These are phyloP conservation scores for Pythium dissimile DNA, from an alignment of 352 stramenopile species.

Conservation along the genomic window DNA sequence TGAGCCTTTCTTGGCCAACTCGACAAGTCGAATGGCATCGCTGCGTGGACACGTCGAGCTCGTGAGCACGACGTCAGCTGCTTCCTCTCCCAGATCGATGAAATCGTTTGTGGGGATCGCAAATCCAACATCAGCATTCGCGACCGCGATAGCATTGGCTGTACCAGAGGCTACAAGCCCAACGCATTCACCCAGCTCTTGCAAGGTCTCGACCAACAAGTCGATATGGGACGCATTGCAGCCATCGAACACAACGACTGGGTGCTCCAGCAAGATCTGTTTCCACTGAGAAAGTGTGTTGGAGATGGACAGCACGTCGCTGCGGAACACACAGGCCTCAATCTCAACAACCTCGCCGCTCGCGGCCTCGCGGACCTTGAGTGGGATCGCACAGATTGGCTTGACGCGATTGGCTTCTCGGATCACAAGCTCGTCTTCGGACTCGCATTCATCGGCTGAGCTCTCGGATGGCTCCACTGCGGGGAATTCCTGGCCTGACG, in stretches of 20 bases:
- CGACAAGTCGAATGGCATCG: conserved; percentile 47
- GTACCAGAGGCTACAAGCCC: conserved; percentile 39
- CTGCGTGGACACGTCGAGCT: conserved; percentile 39
- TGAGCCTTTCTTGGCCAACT: conserved; percentile 38
- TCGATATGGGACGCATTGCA: conserved; percentile 39
- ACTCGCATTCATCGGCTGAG: conserved; percentile 15
- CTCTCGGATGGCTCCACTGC: background rate
- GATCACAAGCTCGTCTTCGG: conserved; percentile 10
- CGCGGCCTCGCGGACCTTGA: conserved; percentile 35
- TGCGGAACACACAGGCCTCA: conserved; percentile 34
- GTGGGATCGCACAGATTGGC: conserved; percentile 32
- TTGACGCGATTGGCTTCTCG: conserved; percentile 12
- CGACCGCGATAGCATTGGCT: conserved; percentile 41
- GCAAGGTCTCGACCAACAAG: conserved; percentile 45
- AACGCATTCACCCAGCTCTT: conserved; percentile 51
- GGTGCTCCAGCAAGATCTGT: conserved; percentile 34
- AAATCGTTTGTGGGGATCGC: conserved; percentile 35
- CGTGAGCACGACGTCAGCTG: conserved; percentile 38
- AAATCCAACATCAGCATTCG: conserved; percentile 47
- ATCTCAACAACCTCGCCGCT: conserved; percentile 33
- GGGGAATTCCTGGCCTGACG: conserved; percentile 12
- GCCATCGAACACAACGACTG: conserved; percentile 46
- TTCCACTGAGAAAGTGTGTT: conserved; percentile 55
- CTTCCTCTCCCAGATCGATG: conserved; percentile 49
- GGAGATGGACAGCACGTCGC: conserved; percentile 40